Evolutionary conservation across 192 early-diverging fungal species (phyloP).

Genomic region (Funneliformis geosporum): DNA sequence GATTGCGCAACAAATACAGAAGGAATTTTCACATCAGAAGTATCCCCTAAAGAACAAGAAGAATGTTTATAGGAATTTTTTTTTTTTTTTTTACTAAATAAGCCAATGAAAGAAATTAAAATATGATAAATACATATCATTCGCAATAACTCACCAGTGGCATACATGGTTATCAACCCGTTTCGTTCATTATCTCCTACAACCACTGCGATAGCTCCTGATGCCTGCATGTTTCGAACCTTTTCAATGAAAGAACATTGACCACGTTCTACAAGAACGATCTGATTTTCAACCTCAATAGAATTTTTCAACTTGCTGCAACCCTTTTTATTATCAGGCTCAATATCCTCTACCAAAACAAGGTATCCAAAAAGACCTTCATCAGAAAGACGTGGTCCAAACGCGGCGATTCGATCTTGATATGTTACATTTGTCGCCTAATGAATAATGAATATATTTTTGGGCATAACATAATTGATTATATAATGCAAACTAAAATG

Average conservation of each 20-base stretch:
- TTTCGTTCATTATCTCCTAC: conserved; percentile 81
- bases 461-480: background rate
- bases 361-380: conserved; percentile 72
- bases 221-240: conserved; percentile 85
- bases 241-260: conserved; percentile 89
- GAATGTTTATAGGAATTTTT: conserved; percentile 1
- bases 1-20: conserved; percentile 80
- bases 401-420: conserved; percentile 77
- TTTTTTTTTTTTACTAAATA: too few species aligned
- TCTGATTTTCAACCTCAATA: conserved; percentile 63
- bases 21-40: conserved; percentile 83
- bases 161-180: conserved; percentile 88
- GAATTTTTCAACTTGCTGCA: conserved; percentile 51
- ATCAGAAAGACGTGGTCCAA: conserved; percentile 77
- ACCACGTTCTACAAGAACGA: conserved; percentile 88
- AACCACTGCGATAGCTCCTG: conserved; percentile 81
- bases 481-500: too few species aligned
- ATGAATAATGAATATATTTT: too few species aligned
- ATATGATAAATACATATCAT: conserved; percentile 10
- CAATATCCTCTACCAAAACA: conserved; percentile 56
- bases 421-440: conserved; percentile 60
- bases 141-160: conserved; percentile 48
- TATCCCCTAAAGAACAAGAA: conserved; percentile 63
- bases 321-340: conserved; percentile 58
- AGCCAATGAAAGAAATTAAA: too few species aligned